Conservation (phyloP, 2,329 filamentous ascomycete species). For the Venturia asperata region DNA sequence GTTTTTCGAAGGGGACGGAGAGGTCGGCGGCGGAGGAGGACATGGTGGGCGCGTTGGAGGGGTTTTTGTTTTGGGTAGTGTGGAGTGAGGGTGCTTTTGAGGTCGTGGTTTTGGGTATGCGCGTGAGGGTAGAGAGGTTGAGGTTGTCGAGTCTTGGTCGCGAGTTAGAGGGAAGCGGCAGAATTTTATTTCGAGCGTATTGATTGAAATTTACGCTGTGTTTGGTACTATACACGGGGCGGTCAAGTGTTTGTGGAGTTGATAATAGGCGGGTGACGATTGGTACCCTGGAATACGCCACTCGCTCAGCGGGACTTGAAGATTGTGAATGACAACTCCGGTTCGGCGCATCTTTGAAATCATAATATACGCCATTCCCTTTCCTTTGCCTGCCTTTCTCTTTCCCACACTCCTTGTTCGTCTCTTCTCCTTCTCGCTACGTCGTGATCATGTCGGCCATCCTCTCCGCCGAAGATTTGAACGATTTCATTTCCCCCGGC, state of each 20-base stretch:
- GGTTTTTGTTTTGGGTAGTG: no score
- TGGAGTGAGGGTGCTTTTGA: no score
- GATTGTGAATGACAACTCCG: conserved; percentile 8
- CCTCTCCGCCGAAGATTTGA: conserved; percentile 90
- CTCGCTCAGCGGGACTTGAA: background rate
- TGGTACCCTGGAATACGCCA: background rate
- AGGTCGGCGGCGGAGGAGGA: conserved; percentile 21
- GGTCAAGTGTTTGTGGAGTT: background rate
- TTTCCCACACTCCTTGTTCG: background rate
- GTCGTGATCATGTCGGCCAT: conserved; percentile 77
- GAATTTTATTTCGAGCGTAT: conserved; percentile 3
- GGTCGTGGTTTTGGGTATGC: background rate
- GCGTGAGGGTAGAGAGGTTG: background rate
- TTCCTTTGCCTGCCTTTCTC: background rate
- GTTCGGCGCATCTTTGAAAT: background rate
- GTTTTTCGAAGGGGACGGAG: conserved; percentile 51
- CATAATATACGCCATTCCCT: background rate
- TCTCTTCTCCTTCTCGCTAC: background rate
- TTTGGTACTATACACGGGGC: background rate
- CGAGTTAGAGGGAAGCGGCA: background rate
- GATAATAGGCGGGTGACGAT: conserved; percentile 9
- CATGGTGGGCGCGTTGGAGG: background rate
- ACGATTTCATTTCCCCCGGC: conserved; percentile 97
- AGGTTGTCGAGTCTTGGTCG: background rate
- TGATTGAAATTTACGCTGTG: background rate